Base-by-base conservation (phyloP, 306 rosid genomes). In the Prunus mongolica region DNA sequence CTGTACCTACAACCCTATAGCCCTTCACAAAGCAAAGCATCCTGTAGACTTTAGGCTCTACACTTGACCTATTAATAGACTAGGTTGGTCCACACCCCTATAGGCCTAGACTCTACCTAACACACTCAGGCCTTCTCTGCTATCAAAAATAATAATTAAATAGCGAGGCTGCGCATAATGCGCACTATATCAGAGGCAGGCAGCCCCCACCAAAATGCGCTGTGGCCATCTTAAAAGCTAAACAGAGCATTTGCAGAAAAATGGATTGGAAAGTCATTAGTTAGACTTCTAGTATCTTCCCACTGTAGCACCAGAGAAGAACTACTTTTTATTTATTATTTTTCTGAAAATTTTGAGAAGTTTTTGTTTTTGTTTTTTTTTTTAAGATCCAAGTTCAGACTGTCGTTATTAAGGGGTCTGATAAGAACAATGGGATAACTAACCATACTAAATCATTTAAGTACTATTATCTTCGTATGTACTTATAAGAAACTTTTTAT, bases 401-500 rank as follows among this genome's bases (percentile, higher is more conserved):
- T 30, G 34, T 30, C 34, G 3, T 30, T 30, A 30, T 30, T 30
- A 3, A 4, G 34, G 34, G 34, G 34, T 32, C 38, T 5, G 38
- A 32, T 32, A 5, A 32, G 41, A 34, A 6, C 8, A 34, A 34
- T 34, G 41, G 41, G 41, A 34, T 34, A 34, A 6, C 41, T 6
- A 34, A 34, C 41, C 41, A 34, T 34, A 34, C 41, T 5, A 34
- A 34, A 16, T 15, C 19, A 20, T 20, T 51, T 51, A 6, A 16
- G 0, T 28, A 28, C 0, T 28, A 28, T 28, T 0, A 0, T 2
- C 0, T 28, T 0, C 0, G 30, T 0, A 28, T 28, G 3, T 28
- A 28, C 30, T 28, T 28, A 0, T 28, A 3, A 28, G 3, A 2
- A 28, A 0, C 0, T 28, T 28, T 28, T 28, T 28, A 0, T 0